A percentile compares a stretch with the other conserved stretches of the same genome.
Evolutionary conservation across 768 basidiomycete genomes (phyloP).

Genomic region (Botryobasidium botryosum): DNA sequence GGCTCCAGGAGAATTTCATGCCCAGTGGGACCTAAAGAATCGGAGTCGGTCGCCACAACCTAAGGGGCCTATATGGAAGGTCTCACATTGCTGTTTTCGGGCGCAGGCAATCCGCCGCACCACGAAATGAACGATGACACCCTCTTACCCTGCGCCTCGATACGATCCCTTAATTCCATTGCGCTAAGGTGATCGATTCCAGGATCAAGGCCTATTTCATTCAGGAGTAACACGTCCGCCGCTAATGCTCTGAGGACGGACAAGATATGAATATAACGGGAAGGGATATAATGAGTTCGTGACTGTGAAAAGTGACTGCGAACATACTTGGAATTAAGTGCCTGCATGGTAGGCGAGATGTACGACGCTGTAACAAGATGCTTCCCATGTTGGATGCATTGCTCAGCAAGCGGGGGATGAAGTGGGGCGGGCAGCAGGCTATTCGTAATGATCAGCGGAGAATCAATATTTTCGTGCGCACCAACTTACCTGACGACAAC

Average conservation of each 20-base stretch:
- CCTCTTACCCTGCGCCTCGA: constrained; percentile 34
- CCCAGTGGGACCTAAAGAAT: constrained; percentile 40
- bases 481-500: constrained; percentile 64
- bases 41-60: not conserved
- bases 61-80: not conserved
- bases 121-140: constrained; percentile 70
- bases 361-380: constrained; percentile 89
- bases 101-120: constrained; percentile 83
- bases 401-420: constrained; percentile 51
- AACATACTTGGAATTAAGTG: constrained; percentile 40
- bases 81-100: constrained; percentile 29
- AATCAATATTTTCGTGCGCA: not conserved
- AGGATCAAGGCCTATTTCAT: constrained; percentile 82
- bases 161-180: constrained; percentile 41
- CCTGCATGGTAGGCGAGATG: constrained; percentile 59
- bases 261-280: not conserved
- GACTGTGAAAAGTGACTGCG: not conserved
- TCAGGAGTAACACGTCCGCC: constrained; percentile 56
- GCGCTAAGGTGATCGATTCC: constrained; percentile 85
- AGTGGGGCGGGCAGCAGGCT: constrained; percentile 69
- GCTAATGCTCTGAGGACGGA: constrained; percentile 32
- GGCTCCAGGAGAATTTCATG: constrained; percentile 92
- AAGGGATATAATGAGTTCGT: not conserved
- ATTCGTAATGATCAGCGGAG: not conserved
- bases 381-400: constrained; percentile 50